phyloP scores from a whole-genome alignment of 164 flowering plant genomes.

The Annona cherimola region DNA sequence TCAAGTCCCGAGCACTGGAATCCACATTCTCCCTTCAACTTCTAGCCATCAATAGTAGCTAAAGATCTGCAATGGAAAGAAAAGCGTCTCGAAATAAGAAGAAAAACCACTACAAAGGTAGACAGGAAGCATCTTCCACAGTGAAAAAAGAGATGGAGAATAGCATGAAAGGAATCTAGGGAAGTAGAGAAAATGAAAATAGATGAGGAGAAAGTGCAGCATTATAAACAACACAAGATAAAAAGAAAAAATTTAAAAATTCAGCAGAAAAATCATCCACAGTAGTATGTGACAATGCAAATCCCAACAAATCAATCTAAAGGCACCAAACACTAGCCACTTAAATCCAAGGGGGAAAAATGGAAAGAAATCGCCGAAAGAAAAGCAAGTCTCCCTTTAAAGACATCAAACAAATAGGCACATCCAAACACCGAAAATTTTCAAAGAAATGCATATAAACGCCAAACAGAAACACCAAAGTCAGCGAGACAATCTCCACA shows the following conservation, averaged over 20 bases:
- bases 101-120: constrained; percentile 44
- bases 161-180: background rate
- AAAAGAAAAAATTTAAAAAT: too few relatives aligned
- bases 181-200: constrained; percentile 19
- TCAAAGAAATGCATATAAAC: too few relatives aligned
- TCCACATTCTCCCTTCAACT: constrained; percentile 22
- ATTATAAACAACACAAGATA: background rate
- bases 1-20: constrained; percentile 43
- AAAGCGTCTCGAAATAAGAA: constrained; percentile 80
- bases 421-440: too few relatives aligned
- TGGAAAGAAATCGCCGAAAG: too few relatives aligned
- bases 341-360: background rate
- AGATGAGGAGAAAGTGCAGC: background rate
- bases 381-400: too few relatives aligned
- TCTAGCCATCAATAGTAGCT: constrained; percentile 5
- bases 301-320: background rate
- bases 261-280: background rate
- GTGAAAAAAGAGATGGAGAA: background rate
- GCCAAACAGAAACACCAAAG: too few relatives aligned
- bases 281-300: background rate
- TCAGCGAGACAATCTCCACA: too few relatives aligned
- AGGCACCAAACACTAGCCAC: too few relatives aligned
- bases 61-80: constrained; percentile 50
- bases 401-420: too few relatives aligned
- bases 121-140: constrained; percentile 55